Evolutionary conservation across 2,329 filamentous ascomycete genomes (phyloP), one percentile per base, ranked within the genome.

Genomic region (Cryphonectria parasitica): DNA sequence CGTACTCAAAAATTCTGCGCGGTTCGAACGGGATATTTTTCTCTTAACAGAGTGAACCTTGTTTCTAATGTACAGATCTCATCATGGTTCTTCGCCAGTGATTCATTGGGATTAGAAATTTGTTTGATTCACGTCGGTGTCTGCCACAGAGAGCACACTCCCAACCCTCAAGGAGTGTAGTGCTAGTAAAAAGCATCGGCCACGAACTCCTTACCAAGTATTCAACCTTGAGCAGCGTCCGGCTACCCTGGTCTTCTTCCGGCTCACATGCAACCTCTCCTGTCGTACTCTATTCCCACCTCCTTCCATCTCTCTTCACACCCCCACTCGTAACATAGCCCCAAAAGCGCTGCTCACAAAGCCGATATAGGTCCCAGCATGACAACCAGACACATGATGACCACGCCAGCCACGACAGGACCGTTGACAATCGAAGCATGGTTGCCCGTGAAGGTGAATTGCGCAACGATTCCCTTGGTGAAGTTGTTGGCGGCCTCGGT

Each of bases 401-500:
- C 39, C 13, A 71, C 63, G 25, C 39, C 36, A 11, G 45, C 34
- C 19, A 69, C 58, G 45, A 69, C 43, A 10, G 69, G 69, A 4
- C 69, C 69, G 19, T 43, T 58, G 25, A 25, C 6, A 39, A 71
- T 52, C 2, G 69, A 10, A 17, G 41, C 62, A 1, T 62, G 69
- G 10, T 63, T 69, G 11, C 45, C 43, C 25, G 52, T 66, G 63
- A 71, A 69, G 41, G 58, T 67, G 64, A 81, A 75, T 67, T 78
- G 79, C 1, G 77, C 75, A 7, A 86, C 81, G 58, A 79, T 80
- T 41, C 82, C 81, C 45, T 75, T 72, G 3, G 83, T 83, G 73
- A 85, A 82, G 75, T 86, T 86, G 63, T 70, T 75, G 63, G 76
- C 82, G 3, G 83, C 83, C 72, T 82, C 82, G 34, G 75, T 75